Evolutionary conservation across 768 basidiomycete genomes (phyloP), one percentile per base, ranked within the genome.

Genomic region (Strobilomyces dryophilus): DNA sequence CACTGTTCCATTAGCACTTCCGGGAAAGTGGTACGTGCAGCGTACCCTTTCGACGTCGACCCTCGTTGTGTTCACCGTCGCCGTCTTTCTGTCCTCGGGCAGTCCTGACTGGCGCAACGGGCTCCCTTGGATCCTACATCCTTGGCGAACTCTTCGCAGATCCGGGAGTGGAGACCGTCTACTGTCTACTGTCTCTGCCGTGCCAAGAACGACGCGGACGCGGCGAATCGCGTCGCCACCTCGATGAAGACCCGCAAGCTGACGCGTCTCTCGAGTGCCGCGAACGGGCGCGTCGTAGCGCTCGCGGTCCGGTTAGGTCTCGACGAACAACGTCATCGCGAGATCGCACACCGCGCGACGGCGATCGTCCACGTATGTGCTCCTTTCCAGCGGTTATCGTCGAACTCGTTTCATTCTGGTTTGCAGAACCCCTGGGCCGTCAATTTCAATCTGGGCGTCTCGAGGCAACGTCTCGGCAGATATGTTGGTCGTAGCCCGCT

Each of bases 391-490:
- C 18, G 10, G 47, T 39, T 42, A n/a, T 47, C 36, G 9, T 17
- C 5, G 8, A 26, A 29, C 18, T 32, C 26, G n/a, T 12, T 17
- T 29, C 14, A 18, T 26, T 17, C 11, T 29, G 45, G 24, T 24
- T 24, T 24, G 31, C 47, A 78, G 77, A 80, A 77, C 47, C 79
- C 79, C 9, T 82, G 81, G 81, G 74, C 77, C 1, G 81, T 82
- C 51, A 82, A 82, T 62, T 82, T 83, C 55, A 74, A 71, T 47
- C 65, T 81, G 36, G 67, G 66, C 9, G 65, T 66, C 20, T 58
- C 62, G 7, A 66, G 67, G 65, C 53, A 45, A 17, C 11, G 15
- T 36, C 15, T 17, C 3, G 14, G 15, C 4, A 5, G 12, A 35
- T 35, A 9, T 14, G 24, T 29, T 29, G 29, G 29, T 29, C 29